Base-by-base conservation (phyloP, 495 filamentous ascomycete species). In the Echria macrotheca region DNA sequence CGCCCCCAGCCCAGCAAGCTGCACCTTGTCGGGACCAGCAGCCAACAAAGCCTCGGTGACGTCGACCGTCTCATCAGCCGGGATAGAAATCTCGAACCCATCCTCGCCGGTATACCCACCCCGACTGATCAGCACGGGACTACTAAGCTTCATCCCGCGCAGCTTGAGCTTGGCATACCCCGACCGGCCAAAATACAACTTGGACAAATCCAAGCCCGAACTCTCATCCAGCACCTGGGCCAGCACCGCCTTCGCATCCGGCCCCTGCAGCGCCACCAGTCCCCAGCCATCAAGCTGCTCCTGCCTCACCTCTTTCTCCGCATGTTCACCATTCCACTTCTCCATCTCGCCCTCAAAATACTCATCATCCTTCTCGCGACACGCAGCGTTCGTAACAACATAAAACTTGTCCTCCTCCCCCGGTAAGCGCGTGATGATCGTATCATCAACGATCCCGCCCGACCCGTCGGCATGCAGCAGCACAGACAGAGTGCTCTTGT, bases 91-190 rank as follows among this genome's bases (percentile, higher is more conserved):
- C 73, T 98, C 93, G 69, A 98, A 98, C 21, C 93, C 93, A 63
- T 98, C 93, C 70, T 98, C 93, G 47, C 93, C 93, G 0, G 93
- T 98, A 70, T 98, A 98, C 1, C 93, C 93, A 9, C 84, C 91
- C 33, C 93, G 78, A 54, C 86, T 89, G 55, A 95, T 80, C 15
- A 94, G 76, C 26, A 96, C 69, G 0, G 75, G 74, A n/a, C 70
- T 60, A 11, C 76, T 68, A 11, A 65, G 55, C 37, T 66, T 58
- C 24, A 65, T 64, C 48, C 69, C 69, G 19, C 31, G 44, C 22
- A 70, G 55, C 18, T 64, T 64, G 23, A 80, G 58, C 19, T 69
- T 75, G 17, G 86, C 66, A 52, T 71, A 67, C 14, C 82, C 66
- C 49, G 72, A 74, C 48, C 84, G 79, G 44, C 93, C 91, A 65